A percentile compares a stretch with the other conserved stretches of the same genome.
Evolutionary conservation across 805 yeast species (phyloP).

Genomic region (Spathaspora hagerdaliae): DNA sequence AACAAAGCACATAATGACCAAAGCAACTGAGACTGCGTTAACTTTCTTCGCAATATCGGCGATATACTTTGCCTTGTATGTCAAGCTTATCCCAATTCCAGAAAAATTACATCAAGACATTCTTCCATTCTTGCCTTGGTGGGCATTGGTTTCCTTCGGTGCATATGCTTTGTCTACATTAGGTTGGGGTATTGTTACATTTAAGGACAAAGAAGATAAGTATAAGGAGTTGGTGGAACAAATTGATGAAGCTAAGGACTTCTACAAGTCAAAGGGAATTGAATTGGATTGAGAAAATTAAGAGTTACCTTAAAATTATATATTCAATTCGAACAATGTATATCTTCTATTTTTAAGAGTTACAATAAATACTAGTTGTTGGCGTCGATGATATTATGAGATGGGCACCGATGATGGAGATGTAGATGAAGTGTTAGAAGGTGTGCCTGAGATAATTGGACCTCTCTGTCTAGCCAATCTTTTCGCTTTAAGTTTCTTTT

Average conservation of each 20-base stretch:
- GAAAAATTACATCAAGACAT: constrained; percentile 46
- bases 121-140: constrained; percentile 65
- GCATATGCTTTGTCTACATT: constrained; percentile 63
- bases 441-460: neutral
- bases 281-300: constrained; percentile 35
- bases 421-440: neutral
- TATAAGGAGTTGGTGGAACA: constrained; percentile 55
- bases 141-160: constrained; percentile 68
- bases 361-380: neutral
- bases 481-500: constrained; percentile 53
- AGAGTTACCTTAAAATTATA: too few relatives aligned
- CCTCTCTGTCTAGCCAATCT: constrained; percentile 8
- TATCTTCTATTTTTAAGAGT: neutral
- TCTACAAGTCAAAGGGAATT: constrained; percentile 53
- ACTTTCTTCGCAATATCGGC: constrained; percentile 45
- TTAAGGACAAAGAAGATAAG: constrained; percentile 68
- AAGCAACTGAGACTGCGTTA: constrained; percentile 57
- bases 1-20: constrained; percentile 45
- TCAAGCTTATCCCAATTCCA: constrained; percentile 54
- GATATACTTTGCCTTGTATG: constrained; percentile 48
- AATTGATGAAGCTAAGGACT: constrained; percentile 61
- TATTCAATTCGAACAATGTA: too few relatives aligned
- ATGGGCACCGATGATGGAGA: neutral
- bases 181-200: constrained; percentile 65
- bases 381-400: neutral